A percentile compares a stretch with the other conserved stretches of the same genome.
Evolutionary conservation across 78 protist species (phyloP).

Genomic region (Dictyostelium capitatum): DNA sequence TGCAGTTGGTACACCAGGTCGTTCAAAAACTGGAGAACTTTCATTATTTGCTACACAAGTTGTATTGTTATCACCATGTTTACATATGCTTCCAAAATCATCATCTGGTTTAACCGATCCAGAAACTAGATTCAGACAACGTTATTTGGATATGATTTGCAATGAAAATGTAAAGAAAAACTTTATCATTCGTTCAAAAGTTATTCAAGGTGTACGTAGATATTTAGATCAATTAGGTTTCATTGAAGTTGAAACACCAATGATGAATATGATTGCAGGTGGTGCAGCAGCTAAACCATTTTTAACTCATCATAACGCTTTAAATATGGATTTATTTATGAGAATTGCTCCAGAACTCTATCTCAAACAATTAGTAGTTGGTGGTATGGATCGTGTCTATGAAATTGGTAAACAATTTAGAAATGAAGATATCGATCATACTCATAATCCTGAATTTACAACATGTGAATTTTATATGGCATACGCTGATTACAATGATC

Average conservation of each 20-base stretch:
- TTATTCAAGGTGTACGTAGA: slow-evolving; percentile 93
- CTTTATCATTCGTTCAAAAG: slow-evolving; percentile 90
- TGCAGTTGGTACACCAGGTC: slow-evolving; percentile 95
- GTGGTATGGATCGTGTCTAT: slow-evolving; percentile 99
- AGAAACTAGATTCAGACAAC: slow-evolving; percentile 94
- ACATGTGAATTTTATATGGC: slow-evolving; percentile 99
- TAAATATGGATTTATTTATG: slow-evolving; percentile 96
- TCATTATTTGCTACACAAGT: slow-evolving; percentile 91
- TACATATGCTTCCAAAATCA: slow-evolving; percentile 96
- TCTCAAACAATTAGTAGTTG: slow-evolving; percentile 99
- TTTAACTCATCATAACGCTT: slow-evolving; percentile 98
- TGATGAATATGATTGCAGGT: slow-evolving; percentile 98
- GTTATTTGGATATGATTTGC: slow-evolving; percentile 98
- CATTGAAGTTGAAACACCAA: slow-evolving; percentile 99
- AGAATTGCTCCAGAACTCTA: slow-evolving; percentile 99
- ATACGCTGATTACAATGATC: slow-evolving; percentile 99
- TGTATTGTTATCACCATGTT: slow-evolving; percentile 97
- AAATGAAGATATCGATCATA: slow-evolving; percentile 99
- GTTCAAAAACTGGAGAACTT: slow-evolving; percentile 97
- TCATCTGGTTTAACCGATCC: slow-evolving; percentile 84
- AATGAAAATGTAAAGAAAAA: slow-evolving; percentile 86
- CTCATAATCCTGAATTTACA: slow-evolving; percentile 99
- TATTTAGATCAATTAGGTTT: slow-evolving; percentile 91
- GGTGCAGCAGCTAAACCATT: slow-evolving; percentile 99
- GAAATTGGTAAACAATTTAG: slow-evolving; percentile 99